phyloP scores from a whole-genome alignment of 2,329 filamentous ascomycete genomes.

The Diaporthe ampelina region DNA sequence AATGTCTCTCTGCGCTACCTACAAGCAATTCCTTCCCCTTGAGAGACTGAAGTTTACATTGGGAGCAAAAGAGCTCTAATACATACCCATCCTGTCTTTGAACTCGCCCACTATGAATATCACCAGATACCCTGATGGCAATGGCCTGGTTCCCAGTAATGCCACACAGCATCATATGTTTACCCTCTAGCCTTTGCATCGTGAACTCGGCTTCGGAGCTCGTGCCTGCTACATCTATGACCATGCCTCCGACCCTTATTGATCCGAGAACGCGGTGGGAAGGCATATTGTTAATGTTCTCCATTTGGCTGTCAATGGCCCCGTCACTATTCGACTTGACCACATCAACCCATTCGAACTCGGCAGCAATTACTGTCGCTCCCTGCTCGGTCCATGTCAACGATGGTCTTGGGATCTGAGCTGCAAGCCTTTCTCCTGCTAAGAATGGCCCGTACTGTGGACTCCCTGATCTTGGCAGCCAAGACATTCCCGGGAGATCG shows the following conservation, averaged over 20 bases:
- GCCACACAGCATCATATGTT: not conserved
- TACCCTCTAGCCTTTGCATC: not conserved
- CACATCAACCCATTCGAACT: slow-evolving; percentile 8
- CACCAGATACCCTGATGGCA: slow-evolving; percentile 1
- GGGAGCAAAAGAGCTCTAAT: not conserved
- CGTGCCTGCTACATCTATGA: not conserved
- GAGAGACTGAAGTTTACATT: not conserved
- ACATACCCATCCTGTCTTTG: not conserved
- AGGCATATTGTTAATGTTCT: not conserved
- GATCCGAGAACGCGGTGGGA: not conserved
- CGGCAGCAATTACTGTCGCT: not conserved
- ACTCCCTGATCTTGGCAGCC: not conserved
- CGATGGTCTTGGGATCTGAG: not conserved
- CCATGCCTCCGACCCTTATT: not conserved
- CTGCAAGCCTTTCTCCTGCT: not conserved
- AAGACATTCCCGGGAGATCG: not conserved
- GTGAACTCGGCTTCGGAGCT: not conserved
- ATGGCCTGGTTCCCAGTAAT: not conserved
- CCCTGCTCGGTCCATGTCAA: not conserved
- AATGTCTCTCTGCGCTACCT: not conserved
- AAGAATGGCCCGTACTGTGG: not conserved
- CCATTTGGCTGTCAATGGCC: not conserved
- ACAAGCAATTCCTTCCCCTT: not conserved
- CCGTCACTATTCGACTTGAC: not conserved
- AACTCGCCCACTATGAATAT: not conserved